Conservation (phyloP, 495 filamentous ascomycete genomes). For the Thozetella sp. region DNA sequence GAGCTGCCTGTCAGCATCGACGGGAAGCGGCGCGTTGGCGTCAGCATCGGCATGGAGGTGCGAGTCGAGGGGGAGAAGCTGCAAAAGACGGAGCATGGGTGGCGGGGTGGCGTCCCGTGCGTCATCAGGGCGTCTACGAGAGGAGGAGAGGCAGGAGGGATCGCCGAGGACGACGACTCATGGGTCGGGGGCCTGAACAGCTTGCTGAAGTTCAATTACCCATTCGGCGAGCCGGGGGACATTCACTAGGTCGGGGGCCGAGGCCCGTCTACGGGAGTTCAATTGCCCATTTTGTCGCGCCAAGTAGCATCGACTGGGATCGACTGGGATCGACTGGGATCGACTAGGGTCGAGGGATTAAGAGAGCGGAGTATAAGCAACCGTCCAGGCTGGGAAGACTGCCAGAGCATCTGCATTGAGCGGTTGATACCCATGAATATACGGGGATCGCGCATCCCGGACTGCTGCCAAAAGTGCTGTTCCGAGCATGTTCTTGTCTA, state of each 20-base stretch:
- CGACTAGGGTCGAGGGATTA: too few relatives aligned
- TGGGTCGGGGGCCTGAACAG: constrained; percentile 98
- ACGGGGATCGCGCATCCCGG: neutral
- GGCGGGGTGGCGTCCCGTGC: constrained; percentile 70
- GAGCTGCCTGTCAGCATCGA: constrained; percentile 90
- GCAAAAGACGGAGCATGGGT: constrained; percentile 49
- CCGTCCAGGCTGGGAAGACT: too few relatives aligned
- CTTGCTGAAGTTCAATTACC: constrained; percentile 95
- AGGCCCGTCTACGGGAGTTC: neutral
- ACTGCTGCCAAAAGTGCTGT: neutral
- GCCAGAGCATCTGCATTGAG: too few relatives aligned
- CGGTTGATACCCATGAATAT: neutral
- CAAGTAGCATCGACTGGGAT: too few relatives aligned
- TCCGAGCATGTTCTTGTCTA: neutral
- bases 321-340: too few relatives aligned
- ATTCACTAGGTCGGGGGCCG: constrained; percentile 7
- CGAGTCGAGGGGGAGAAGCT: constrained; percentile 82
- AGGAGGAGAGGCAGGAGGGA: constrained; percentile 38
- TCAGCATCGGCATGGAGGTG: constrained; percentile 84
- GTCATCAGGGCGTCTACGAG: constrained; percentile 56
- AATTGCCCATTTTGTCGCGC: too few relatives aligned
- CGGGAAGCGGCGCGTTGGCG: constrained; percentile 72
- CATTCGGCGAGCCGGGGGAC: constrained; percentile 72
- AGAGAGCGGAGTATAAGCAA: too few relatives aligned
- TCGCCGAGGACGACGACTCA: constrained; percentile 74